These are phyloP conservation scores for Cercospora sp. DNA, from an alignment of 2,329 filamentous ascomycete species.

Conservation along the genomic window DNA sequence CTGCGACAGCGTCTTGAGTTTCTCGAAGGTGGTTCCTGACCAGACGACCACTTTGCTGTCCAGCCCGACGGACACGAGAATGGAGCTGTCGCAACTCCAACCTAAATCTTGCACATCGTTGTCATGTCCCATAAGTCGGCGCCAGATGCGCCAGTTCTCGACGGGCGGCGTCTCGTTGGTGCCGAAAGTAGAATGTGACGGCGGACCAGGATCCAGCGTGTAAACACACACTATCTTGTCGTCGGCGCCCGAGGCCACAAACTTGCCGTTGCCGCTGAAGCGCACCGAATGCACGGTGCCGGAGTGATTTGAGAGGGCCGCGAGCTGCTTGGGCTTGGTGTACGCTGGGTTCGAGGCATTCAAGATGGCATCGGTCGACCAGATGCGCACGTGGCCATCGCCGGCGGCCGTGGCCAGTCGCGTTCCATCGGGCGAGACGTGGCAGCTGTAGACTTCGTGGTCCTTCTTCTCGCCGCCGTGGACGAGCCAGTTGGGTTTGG, in stretches of 20 bases:
- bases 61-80: conserved; percentile 90
- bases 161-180: conserved; percentile 84
- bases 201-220: conserved; percentile 78
- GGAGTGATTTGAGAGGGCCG: conserved; percentile 97
- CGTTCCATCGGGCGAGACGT: conserved; percentile 91
- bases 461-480: conserved; percentile 98
- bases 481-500: conserved; percentile 94
- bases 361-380: conserved; percentile 93
- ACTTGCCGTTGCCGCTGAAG: conserved; percentile 92
- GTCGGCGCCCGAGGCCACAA: conserved; percentile 93
- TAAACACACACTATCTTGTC: conserved; percentile 99
- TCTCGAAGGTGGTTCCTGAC: conserved; percentile 98
- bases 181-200: conserved; percentile 78
- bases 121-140: conserved; percentile 91
- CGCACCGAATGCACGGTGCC: conserved; percentile 96
- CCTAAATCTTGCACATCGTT: conserved; percentile 98
- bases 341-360: conserved; percentile 72
- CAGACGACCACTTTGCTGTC: conserved; percentile 98
- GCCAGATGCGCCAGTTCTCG: conserved; percentile 97
- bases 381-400: conserved; percentile 96
- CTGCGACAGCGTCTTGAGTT: conserved; percentile 86
- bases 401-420: conserved; percentile 91
- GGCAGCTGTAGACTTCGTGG: conserved; percentile 97
- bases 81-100: conserved; percentile 94
- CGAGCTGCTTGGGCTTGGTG: conserved; percentile 83